Conservation (phyloP, 1,139 yeast genomes). For the Yamadazyma atlantica region DNA sequence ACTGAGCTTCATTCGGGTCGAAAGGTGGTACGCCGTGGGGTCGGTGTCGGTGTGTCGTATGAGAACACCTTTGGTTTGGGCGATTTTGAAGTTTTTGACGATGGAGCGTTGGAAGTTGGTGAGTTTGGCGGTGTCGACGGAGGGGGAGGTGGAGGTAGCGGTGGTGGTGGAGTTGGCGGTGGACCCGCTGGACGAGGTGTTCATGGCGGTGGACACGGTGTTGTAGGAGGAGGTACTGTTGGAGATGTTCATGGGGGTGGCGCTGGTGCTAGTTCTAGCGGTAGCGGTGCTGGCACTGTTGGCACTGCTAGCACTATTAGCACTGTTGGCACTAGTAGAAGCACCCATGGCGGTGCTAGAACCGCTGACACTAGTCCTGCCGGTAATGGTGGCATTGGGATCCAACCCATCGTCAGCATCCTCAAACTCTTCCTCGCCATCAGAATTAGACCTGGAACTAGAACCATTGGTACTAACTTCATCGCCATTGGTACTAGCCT, state of each 20-base stretch:
- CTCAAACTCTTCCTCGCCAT: slow-evolving; percentile 7
- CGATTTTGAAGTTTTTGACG: slow-evolving; percentile 32
- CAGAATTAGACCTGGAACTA: neutral
- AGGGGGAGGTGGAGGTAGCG: neutral
- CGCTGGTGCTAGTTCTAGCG: no score
- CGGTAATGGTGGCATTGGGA: slow-evolving; percentile 1
- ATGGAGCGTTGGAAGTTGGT: slow-evolving; percentile 39
- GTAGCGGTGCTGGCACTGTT: no score
- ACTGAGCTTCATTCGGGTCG: slow-evolving; percentile 22
- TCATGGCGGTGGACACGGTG: neutral
- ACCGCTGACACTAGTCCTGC: no score
- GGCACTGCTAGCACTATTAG: no score
- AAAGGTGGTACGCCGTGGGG: slow-evolving; percentile 9
- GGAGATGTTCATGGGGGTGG: slow-evolving; percentile 4
- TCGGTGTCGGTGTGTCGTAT: slow-evolving; percentile 19
- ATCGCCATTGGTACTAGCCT: slow-evolving; percentile 6
- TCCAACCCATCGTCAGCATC: slow-evolving; percentile 12
- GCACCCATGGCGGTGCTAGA: no score
- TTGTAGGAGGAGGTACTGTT: slow-evolving; percentile 1
- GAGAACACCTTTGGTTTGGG: slow-evolving; percentile 16
- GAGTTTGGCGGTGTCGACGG: slow-evolving; percentile 6
- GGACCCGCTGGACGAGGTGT: neutral
- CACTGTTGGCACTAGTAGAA: no score
- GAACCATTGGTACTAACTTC: slow-evolving; percentile 2
- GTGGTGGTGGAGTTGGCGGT: neutral